These are phyloP conservation scores for Phytopythium litorale DNA, from an alignment of 352 stramenopile genomes.

Conservation along the genomic window DNA sequence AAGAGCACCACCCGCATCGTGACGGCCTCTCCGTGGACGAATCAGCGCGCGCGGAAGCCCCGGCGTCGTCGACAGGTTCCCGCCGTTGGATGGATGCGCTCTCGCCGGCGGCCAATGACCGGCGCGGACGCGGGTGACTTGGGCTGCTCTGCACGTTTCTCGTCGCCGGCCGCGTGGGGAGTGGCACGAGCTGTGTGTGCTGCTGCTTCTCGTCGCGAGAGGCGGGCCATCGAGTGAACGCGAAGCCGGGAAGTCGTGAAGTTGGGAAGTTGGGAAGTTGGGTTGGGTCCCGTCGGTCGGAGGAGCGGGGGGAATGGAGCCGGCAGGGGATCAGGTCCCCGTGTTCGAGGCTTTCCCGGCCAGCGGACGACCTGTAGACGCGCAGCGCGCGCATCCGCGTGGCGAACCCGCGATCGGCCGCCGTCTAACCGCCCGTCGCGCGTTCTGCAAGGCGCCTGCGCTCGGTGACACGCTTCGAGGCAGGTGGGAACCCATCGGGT, in stretches of 20 bases:
- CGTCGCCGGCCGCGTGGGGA: background rate
- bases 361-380: slow-evolving; percentile 1
- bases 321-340: slow-evolving; percentile 1
- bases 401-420: background rate
- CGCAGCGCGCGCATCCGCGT: background rate
- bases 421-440: background rate
- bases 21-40: slow-evolving; percentile 5
- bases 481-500: background rate
- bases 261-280: background rate
- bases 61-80: slow-evolving; percentile 5
- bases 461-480: too few relatives aligned
- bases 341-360: background rate
- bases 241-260: background rate
- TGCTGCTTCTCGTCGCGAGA: background rate
- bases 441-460: background rate
- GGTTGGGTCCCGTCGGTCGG: too few relatives aligned
- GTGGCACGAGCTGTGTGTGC: background rate
- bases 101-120: background rate
- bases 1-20: background rate
- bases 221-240: background rate
- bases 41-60: background rate
- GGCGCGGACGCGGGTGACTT: background rate
- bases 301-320: background rate
- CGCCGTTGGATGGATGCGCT: slow-evolving; percentile 11
- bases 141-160: background rate